These are phyloP conservation scores for Starmera quercuum DNA, from an alignment of 805 yeast genomes.

Conservation along the genomic window DNA sequence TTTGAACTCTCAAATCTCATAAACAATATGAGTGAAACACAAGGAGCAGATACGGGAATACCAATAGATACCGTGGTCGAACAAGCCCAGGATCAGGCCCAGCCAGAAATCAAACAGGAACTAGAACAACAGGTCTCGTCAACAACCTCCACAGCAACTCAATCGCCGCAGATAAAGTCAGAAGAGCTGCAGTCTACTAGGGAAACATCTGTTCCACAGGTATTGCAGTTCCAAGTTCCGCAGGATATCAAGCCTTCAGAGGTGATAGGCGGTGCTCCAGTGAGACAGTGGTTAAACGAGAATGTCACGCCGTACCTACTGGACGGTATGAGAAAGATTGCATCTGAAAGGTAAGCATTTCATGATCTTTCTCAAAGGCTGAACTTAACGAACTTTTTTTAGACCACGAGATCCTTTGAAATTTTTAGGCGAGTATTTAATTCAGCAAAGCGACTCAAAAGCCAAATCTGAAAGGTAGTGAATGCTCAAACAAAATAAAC, in stretches of 20 bases:
- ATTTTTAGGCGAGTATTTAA: conserved; percentile 46
- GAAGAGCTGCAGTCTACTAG: conserved; percentile 2
- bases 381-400: conserved; percentile 10
- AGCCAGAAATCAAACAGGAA: too few species aligned
- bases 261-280: conserved; percentile 63
- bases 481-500: not conserved
- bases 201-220: conserved; percentile 14
- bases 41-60: too few species aligned
- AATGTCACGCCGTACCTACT: conserved; percentile 55
- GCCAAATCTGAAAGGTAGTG: conserved; percentile 1
- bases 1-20: too few species aligned
- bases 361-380: conserved; percentile 9
- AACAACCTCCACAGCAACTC: too few species aligned
- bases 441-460: conserved; percentile 25
- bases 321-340: conserved; percentile 54
- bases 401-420: conserved; percentile 47
- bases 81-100: too few species aligned
- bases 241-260: conserved; percentile 28
- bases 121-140: too few species aligned
- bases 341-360: conserved; percentile 31
- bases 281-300: conserved; percentile 60
- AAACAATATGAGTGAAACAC: too few species aligned
- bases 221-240: conserved; percentile 13
- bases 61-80: too few species aligned
- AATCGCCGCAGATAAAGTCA: conserved; percentile 1